Percentiles rank a stretch among this genome's conserved stretches.
These are phyloP conservation scores for Camelina hispida DNA, from an alignment of 345 rosid genomes.

Conservation along the genomic window DNA sequence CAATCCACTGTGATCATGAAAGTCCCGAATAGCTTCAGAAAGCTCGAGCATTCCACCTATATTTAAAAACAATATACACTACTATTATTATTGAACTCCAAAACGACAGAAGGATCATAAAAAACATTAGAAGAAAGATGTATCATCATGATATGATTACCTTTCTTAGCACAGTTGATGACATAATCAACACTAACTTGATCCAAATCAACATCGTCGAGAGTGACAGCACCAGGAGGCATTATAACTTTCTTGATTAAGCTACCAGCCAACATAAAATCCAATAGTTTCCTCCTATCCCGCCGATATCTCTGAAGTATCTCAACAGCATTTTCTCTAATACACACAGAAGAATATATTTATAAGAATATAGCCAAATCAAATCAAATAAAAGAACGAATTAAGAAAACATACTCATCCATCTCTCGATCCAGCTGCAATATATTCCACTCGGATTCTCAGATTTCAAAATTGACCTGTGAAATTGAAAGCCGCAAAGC, in stretches of 20 bases:
- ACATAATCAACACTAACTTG: slow-evolving; percentile 98
- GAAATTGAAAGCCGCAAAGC: slow-evolving; percentile 14
- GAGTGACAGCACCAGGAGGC: slow-evolving; percentile 98
- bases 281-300: slow-evolving; percentile 80
- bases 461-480: not conserved
- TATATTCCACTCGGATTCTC: not conserved
- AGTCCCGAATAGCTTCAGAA: slow-evolving; percentile 93
- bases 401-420: slow-evolving; percentile 42
- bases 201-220: slow-evolving; percentile 97
- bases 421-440: slow-evolving; percentile 38
- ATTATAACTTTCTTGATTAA: slow-evolving; percentile 89
- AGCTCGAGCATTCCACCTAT: slow-evolving; percentile 89
- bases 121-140: slow-evolving; percentile 26
- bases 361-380: no score
- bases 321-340: slow-evolving; percentile 79
- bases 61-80: no score
- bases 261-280: slow-evolving; percentile 83
- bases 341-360: not conserved
- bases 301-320: slow-evolving; percentile 87
- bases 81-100: no score
- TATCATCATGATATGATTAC: slow-evolving; percentile 39
- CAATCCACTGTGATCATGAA: slow-evolving; percentile 78
- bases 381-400: not conserved
- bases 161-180: slow-evolving; percentile 86
- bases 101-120: slow-evolving; percentile 1